These are phyloP conservation scores for Apiospora aurea DNA, from an alignment of 2,329 filamentous ascomycete genomes.

Conservation along the genomic window DNA sequence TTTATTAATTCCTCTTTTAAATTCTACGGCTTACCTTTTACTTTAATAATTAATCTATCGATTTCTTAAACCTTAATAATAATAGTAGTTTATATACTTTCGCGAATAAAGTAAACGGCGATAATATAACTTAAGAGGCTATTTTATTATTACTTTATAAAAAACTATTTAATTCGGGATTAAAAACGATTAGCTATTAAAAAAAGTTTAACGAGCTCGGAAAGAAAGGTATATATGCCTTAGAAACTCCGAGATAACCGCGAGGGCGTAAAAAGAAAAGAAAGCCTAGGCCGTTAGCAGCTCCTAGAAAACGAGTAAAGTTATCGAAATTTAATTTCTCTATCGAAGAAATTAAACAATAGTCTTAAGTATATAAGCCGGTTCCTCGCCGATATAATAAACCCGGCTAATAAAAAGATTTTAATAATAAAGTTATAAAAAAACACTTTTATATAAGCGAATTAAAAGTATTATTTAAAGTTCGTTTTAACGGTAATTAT, in stretches of 20 bases:
- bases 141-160: neutral
- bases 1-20: neutral
- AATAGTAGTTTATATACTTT: neutral
- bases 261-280: neutral
- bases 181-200: neutral
- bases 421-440: neutral
- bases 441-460: neutral
- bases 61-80: neutral
- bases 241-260: neutral
- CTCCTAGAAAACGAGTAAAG: neutral
- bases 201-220: neutral
- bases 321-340: neutral
- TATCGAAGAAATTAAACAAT: neutral
- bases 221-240: neutral
- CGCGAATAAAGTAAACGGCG: neutral
- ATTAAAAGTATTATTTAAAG: neutral
- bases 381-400: neutral
- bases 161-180: neutral
- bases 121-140: neutral
- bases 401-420: neutral
- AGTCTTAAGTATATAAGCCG: neutral
- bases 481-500: neutral
- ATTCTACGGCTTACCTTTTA: neutral
- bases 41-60: neutral
- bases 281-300: neutral